Evolutionary conservation across 768 basidiomycete genomes (phyloP), one percentile per base, ranked within the genome.

Genomic region (Hydnum rufescens): DNA sequence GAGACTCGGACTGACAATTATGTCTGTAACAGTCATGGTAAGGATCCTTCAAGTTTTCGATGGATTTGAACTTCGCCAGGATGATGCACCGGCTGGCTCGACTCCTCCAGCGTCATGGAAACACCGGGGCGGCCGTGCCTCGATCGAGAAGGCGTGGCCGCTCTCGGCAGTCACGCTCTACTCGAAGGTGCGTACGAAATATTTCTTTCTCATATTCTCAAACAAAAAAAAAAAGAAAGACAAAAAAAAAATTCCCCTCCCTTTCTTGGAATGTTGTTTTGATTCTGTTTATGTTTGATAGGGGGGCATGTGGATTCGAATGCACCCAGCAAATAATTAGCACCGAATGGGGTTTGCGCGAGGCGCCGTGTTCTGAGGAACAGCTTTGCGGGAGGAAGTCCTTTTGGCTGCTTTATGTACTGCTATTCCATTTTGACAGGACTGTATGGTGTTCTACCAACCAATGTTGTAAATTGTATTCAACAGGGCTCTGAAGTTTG

Each of bases 261-360:
- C n/a, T n/a, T n/a, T n/a, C n/a, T n/a, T n/a, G n/a, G n/a, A n/a
- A n/a, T n/a, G n/a, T n/a, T n/a, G n/a, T n/a, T n/a, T n/a, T n/a
- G n/a, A n/a, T n/a, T n/a, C 52, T 32, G 5, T 26, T 39, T 4
- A 25, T 3, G 4, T 23, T 31, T 8, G 25, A 13, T n/a, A 55
- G 54, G 55, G 55, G 8, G 55, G 55, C 19, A 32, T 56, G 23
- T 56, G 55, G 55, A 16, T 56, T 22, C 29, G 36, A 25, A 36
- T 55, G 53, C 28, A 52, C 23, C 25, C 52, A 2, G 52, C 22
- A 26, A 32, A 28, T 29, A 47, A 13, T 1, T 13, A 13, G 36
- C 22, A 39, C 13, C 36, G 13, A 39, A 22, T 39, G 36, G 36
- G 13, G 36, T 39, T 22, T 39, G 8, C 22, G 13, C 13, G 22